Evolutionary conservation across 306 rosid genomes (phyloP), one percentile per base, ranked within the genome.

Genomic region (Notholithocarpus densiflorus): DNA sequence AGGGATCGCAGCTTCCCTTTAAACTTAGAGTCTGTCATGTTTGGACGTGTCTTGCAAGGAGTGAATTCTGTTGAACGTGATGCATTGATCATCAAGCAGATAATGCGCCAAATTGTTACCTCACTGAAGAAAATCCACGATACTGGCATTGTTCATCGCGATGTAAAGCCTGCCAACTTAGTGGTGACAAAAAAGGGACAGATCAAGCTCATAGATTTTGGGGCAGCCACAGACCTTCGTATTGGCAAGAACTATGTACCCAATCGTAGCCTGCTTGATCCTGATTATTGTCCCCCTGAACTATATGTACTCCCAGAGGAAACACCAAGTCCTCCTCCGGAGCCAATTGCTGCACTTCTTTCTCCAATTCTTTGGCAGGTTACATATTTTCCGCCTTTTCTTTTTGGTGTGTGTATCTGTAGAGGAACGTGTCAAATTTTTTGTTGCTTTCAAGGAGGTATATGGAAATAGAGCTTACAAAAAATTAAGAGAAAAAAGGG

Each of bases 291-390:
- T 64, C 99, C 99, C 60, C 97, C 98, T 18, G 99, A 95, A 75
- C 79, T 93, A 14, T 95, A 87, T 55, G 98, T 93, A 34, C 88
- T 95, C 79, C 98, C 95, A 9, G 92, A 92, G 88, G 97, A 92
- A 88, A 95, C 98, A 65, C 97, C 98, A 18, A 90, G 87, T 76
- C 98, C 98, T 79, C 98, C 99, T 73, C 94, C 93, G 1, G 98
- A 85, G 60, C 99, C 99, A 56, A 87, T 95, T 79, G 99, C 99
- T 18, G 97, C 98, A 56, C 73, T 91, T 17, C 82, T 95, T 83
- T 95, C 99, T 62, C 99, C 99, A 14, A 79, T 95, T 77, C 72
- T 95, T 24, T 93, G 99, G 98, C 99, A 95, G 97, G 98, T 94
- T 82, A 74, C 76, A 51, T 68, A 57, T 18, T 88, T 57, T 80